Evolutionary conservation across 495 filamentous ascomycete genomes (phyloP), one percentile per base, ranked within the genome.

Genomic region (Talaromyces ruber): DNA sequence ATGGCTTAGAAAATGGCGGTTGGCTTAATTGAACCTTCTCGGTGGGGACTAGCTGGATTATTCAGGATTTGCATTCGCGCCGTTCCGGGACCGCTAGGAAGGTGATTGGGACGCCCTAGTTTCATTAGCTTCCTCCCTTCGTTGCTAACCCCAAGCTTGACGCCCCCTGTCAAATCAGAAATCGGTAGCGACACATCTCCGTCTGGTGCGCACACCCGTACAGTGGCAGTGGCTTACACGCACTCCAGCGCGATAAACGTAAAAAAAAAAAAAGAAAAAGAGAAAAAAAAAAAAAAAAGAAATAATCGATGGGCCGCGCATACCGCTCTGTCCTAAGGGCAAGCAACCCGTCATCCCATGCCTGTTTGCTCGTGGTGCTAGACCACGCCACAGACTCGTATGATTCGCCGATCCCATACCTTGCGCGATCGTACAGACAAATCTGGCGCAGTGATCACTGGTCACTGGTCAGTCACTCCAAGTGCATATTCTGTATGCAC

Each of bases 11-110:
- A 32, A 26, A 30, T 32, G n/a, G 53, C 16, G 11, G 53, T 29
- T 56, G 53, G n/a, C 6, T 30, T 57, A 2, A n/a, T 11, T 26
- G 22, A 18, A 55, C 18, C 4, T 57, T 1, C 54, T 25, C 54
- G 34, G 24, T 57, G 28, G 26, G 25, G 26, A 34, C 28, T 57
- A 57, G 52, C 24, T 11, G 18, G n/a, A 22, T 7, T 59, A 30
- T 55, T 67, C 63, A 21, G 66, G 65, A 25, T 52, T 62, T 37
- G 45, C 11, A 21, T 39, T 26, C 12, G 54, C 37, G 62, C 62
- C 28, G 62, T 55, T 22, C 62, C 47, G 14, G 70, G 45, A 57
- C 59, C 54, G 29, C 54, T 34, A 25, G 24, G 29, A 34, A 57
- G 54, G 26, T 57, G 54, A 57, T 34, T 34, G 54, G 54, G 29